Evolutionary conservation across 202 grass and related monocot genomes (phyloP).

Genomic region (Zizania palustris): DNA sequence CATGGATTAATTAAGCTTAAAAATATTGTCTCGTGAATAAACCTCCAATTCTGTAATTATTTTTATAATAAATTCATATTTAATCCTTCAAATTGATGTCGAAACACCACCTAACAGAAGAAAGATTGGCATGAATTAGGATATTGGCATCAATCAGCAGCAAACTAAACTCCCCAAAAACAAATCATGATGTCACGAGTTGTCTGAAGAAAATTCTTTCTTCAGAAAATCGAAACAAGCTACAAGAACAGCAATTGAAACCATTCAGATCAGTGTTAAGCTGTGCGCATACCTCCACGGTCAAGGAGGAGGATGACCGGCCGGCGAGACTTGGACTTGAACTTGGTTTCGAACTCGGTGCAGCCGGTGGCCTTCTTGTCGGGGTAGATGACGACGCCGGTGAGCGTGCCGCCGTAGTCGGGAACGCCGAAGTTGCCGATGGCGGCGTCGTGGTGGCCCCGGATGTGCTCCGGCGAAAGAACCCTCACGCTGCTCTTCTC

Average conservation of each 20-base stretch:
- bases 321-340: slow-evolving; percentile 68
- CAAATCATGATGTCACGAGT: neutral
- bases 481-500: slow-evolving; percentile 89
- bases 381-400: slow-evolving; percentile 81
- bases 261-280: neutral
- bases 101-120: too few species aligned
- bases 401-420: slow-evolving; percentile 81
- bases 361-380: slow-evolving; percentile 65
- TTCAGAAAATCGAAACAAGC: neutral
- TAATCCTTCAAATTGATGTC: too few species aligned
- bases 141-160: neutral
- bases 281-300: slow-evolving; percentile 54
- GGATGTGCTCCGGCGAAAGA: slow-evolving; percentile 66
- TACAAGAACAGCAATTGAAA: neutral
- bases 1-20: too few species aligned
- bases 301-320: slow-evolving; percentile 87
- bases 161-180: slow-evolving; percentile 5
- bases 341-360: slow-evolving; percentile 51
- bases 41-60: too few species aligned
- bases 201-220: neutral
- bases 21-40: too few species aligned
- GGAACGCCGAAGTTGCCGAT: slow-evolving; percentile 94
- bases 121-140: neutral
- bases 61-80: too few species aligned
- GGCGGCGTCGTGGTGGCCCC: slow-evolving; percentile 79